A percentile compares a stretch with the other conserved stretches of the same genome.
Evolutionary conservation across 2,329 filamentous ascomycete species (phyloP).

Genomic region (Phialophora chinensis): DNA sequence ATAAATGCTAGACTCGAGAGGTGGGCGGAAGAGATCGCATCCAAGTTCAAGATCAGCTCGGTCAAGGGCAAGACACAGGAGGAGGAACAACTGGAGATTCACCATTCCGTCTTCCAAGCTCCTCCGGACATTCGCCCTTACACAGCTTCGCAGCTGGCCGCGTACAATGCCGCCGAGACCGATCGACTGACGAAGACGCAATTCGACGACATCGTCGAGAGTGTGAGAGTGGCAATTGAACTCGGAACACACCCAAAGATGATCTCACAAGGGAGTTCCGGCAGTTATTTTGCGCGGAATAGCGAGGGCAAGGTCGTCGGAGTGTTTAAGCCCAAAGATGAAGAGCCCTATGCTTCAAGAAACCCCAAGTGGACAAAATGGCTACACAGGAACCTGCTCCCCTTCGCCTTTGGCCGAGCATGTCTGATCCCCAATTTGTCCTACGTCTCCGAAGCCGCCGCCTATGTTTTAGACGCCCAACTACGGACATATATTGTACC

Average conservation of each 20-base stretch:
- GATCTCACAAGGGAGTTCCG: slow-evolving; percentile 96
- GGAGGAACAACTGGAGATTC: slow-evolving; percentile 89
- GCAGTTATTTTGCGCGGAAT: slow-evolving; percentile 96
- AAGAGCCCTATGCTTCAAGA: slow-evolving; percentile 94
- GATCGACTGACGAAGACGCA: slow-evolving; percentile 76
- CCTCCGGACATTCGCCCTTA: slow-evolving; percentile 85
- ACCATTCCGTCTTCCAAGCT: slow-evolving; percentile 94
- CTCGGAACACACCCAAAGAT: slow-evolving; percentile 91
- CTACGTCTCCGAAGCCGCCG: slow-evolving; percentile 96
- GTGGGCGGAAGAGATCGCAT: slow-evolving; percentile 98
- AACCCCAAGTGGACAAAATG: slow-evolving; percentile 99
- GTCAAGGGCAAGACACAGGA: slow-evolving; percentile 75
- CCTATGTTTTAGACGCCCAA: slow-evolving; percentile 91
- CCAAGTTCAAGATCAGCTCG: slow-evolving; percentile 88
- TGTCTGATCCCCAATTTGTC: slow-evolving; percentile 97
- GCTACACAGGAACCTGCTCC: slow-evolving; percentile 97
- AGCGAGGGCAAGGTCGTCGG: slow-evolving; percentile 91
- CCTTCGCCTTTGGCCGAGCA: slow-evolving; percentile 93
- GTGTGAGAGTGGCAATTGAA: slow-evolving; percentile 86
- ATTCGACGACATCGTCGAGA: slow-evolving; percentile 88
- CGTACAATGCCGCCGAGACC: slow-evolving; percentile 56
- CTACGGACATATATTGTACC: slow-evolving; percentile 90
- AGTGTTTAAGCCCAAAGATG: slow-evolving; percentile 98
- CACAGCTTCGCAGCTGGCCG: slow-evolving; percentile 74
- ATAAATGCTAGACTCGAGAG: slow-evolving; percentile 94